phyloP scores from a whole-genome alignment of 495 filamentous ascomycete genomes.

The Penicillium pancosmium region DNA sequence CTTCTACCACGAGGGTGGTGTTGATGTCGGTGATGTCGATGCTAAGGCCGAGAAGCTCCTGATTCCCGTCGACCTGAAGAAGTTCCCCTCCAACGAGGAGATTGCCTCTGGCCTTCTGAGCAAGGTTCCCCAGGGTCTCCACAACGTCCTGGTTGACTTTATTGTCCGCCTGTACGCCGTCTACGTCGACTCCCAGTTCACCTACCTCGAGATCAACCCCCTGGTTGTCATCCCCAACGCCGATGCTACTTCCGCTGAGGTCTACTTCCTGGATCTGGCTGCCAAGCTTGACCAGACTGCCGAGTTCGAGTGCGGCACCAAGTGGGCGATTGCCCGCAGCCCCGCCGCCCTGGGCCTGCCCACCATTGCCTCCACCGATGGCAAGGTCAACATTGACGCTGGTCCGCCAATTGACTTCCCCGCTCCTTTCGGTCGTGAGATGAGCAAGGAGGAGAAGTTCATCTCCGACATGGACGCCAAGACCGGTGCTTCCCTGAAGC shows the following conservation, averaged over 20 bases:
- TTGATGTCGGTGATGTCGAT: slow-evolving; percentile 99
- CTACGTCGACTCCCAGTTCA: slow-evolving; percentile 99
- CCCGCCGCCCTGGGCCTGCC: slow-evolving; percentile 83
- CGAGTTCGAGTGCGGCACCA: slow-evolving; percentile 98
- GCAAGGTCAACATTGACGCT: slow-evolving; percentile 90
- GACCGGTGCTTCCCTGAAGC: slow-evolving; percentile 97
- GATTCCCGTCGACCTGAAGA: slow-evolving; percentile 89
- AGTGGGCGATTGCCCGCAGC: slow-evolving; percentile 95
- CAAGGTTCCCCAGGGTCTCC: slow-evolving; percentile 92
- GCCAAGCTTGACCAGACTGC: slow-evolving; percentile 99
- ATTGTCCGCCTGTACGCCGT: slow-evolving; percentile 92
- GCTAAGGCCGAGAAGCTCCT: slow-evolving; percentile 98
- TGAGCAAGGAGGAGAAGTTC: slow-evolving; percentile 98
- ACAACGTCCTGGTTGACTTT: slow-evolving; percentile 99
- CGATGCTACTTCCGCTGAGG: slow-evolving; percentile 85
- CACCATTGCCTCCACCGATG: slow-evolving; percentile 53
- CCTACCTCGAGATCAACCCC: slow-evolving; percentile 99
- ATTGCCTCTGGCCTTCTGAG: slow-evolving; percentile 81
- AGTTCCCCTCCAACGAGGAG: slow-evolving; percentile 95
- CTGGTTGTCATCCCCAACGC: slow-evolving; percentile 96
- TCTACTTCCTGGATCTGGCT: slow-evolving; percentile 97
- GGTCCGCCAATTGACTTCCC: slow-evolving; percentile 99
- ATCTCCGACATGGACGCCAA: slow-evolving; percentile 98
- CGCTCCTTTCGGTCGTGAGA: slow-evolving; percentile 96
- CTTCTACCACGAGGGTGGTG: slow-evolving; percentile 98